A percentile compares a stretch with the other conserved stretches of the same genome.
phyloP scores from a whole-genome alignment of 2,329 filamentous ascomycete species.

The Colletotrichum endophyticum region DNA sequence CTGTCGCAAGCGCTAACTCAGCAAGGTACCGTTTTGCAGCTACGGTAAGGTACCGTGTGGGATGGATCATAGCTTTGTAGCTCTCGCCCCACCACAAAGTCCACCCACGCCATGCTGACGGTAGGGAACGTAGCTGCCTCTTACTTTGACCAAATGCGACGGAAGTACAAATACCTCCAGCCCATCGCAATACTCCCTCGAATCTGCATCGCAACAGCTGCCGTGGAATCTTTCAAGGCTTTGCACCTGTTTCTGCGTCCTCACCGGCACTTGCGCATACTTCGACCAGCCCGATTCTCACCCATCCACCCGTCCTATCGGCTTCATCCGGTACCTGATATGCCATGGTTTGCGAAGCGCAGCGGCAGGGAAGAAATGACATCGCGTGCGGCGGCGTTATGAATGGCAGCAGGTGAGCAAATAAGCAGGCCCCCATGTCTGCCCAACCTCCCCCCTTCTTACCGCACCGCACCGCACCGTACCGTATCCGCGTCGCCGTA shows the following conservation, averaged over 20 bases:
- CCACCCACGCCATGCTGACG: neutral
- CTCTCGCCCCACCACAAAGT: neutral
- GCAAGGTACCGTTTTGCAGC: neutral
- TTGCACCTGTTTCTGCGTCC: neutral
- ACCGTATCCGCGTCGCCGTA: neutral
- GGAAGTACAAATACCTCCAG: neutral
- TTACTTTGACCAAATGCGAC: too few species aligned
- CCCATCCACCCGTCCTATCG: neutral
- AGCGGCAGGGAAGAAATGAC: neutral
- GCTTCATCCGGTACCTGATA: neutral
- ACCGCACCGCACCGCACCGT: neutral
- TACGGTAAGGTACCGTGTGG: neutral
- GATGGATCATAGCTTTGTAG: neutral
- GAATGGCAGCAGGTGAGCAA: neutral
- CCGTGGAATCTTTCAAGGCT: neutral
- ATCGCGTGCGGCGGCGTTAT: neutral
- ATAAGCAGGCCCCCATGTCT: neutral
- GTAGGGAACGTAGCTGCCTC: neutral
- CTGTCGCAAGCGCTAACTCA: neutral
- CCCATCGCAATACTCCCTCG: neutral
- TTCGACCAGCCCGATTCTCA: neutral
- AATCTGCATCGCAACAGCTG: neutral
- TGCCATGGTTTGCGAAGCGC: neutral
- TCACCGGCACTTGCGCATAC: neutral
- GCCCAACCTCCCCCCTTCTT: neutral